Evolutionary conservation across 2,329 filamentous ascomycete genomes (phyloP).

Genomic region (Trichoderma koningii): DNA sequence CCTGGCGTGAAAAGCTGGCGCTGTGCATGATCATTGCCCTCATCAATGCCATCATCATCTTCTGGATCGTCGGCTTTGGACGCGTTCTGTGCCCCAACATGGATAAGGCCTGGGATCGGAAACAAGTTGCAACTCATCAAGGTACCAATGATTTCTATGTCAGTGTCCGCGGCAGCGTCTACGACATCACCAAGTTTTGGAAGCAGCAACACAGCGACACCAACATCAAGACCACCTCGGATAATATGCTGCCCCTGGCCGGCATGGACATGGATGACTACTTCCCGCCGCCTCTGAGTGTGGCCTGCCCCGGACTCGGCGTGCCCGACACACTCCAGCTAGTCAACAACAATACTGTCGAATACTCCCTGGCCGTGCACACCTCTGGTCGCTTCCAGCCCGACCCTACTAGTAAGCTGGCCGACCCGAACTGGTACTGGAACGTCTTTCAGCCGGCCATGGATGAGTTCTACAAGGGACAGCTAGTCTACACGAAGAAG

Average conservation of each 20-base stretch:
- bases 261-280: slow-evolving; percentile 82
- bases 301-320: slow-evolving; percentile 75
- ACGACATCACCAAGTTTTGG: slow-evolving; percentile 90
- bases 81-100: slow-evolving; percentile 84
- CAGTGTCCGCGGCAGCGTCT: slow-evolving; percentile 83
- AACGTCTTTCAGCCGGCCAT: slow-evolving; percentile 75
- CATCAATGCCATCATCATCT: slow-evolving; percentile 79
- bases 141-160: slow-evolving; percentile 82
- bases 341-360: slow-evolving; percentile 64
- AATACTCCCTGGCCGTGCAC: slow-evolving; percentile 62
- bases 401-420: slow-evolving; percentile 59
- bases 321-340: slow-evolving; percentile 58
- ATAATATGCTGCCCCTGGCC: slow-evolving; percentile 74
- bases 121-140: slow-evolving; percentile 70
- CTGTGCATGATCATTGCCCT: slow-evolving; percentile 78
- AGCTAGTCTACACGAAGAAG: slow-evolving; percentile 70
- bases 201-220: slow-evolving; percentile 79
- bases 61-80: slow-evolving; percentile 90
- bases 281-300: slow-evolving; percentile 74
- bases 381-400: slow-evolving; percentile 64
- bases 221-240: slow-evolving; percentile 58
- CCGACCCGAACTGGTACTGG: slow-evolving; percentile 74
- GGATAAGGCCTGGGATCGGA: slow-evolving; percentile 80
- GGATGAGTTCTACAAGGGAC: slow-evolving; percentile 82
- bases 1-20: slow-evolving; percentile 94